Conservation (phyloP, 129 eudicot species). For the Escallonia rubra region DNA sequence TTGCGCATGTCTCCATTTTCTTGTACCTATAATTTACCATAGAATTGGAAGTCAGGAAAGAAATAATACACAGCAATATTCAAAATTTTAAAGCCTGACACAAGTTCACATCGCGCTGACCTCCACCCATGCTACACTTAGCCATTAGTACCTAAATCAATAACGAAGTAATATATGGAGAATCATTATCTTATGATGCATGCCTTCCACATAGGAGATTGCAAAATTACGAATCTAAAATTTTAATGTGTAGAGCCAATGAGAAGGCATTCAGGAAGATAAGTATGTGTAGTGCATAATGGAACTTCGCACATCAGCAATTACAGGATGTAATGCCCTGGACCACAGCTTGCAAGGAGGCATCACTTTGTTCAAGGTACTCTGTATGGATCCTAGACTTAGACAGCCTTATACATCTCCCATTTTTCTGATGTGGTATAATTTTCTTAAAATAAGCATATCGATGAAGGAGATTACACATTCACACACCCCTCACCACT, state of each 20-base stretch:
- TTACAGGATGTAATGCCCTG: neutral
- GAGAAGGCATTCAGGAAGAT: neutral
- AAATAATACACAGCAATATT: neutral
- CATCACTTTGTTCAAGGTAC: too few species aligned
- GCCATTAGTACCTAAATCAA: too few species aligned
- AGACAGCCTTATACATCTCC: too few species aligned
- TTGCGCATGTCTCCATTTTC: constrained; percentile 77
- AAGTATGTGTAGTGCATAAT: neutral
- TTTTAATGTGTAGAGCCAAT: neutral
- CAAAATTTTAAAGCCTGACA: neutral
- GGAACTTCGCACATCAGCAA: neutral
- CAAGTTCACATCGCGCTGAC: neutral
- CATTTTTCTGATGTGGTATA: too few species aligned
- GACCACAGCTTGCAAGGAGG: too few species aligned
- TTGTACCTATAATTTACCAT: constrained; percentile 55
- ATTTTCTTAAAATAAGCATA: too few species aligned
- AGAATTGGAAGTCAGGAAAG: neutral
- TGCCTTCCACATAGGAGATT: too few species aligned
- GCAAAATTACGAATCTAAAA: neutral
- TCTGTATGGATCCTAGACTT: too few species aligned
- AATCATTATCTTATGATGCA: too few species aligned
- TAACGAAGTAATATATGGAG: too few species aligned
- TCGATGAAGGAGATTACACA: too few species aligned
- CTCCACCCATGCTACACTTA: neutral
- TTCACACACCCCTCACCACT: too few species aligned